Evolutionary conservation across 225 moss, liverwort and hornwort genomes (phyloP), one percentile per base, ranked within the genome.

Genomic region (Anthoceros angustus): DNA sequence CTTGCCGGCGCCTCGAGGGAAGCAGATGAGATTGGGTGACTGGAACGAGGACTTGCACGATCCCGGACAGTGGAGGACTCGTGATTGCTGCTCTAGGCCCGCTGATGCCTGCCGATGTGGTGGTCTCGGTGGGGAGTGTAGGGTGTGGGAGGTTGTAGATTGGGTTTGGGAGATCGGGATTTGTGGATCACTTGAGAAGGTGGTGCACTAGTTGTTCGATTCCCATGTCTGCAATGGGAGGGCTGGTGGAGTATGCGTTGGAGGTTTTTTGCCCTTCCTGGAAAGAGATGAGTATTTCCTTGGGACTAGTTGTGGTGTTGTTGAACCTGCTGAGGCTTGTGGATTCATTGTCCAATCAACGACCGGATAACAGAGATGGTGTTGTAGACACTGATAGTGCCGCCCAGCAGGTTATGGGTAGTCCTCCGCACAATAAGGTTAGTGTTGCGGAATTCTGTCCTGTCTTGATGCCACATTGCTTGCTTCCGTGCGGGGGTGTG

Each of bases 241-340:
- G 68, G 65, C 42, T 91, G 42, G 67, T 77, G 40, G 80, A 76
- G 67, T 78, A 74, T 77, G 88, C 84, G 39, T 61, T 80, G 23
- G 80, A 84, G 70, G 86, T 92, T 45, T 72, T 92, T 24, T 76
- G 88, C 12, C 92, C 92, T n/a, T 81, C 92, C 24, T 86, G 88
- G 92, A 82, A 86, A 43, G 92, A 92, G 72, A 76, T 92, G 66
- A 84, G 84, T 71, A 67, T 83, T 40, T 81, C 92, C 11, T 70
- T 92, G 46, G 82, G 69, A 12, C 78, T 81, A 42, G 84, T 86
- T 41, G 74, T 88, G 66, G 39, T 88, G 38, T 18, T 92, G 3
- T 70, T 86, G 50, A 86, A 81, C 73, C 75, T 83, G 71, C 72
- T 86, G 70, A 86, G 83, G 69, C 80, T 86, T 70, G 72, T 72